Conservation (phyloP, 768 basidiomycete species). For the Thelephora ganbajun region DNA sequence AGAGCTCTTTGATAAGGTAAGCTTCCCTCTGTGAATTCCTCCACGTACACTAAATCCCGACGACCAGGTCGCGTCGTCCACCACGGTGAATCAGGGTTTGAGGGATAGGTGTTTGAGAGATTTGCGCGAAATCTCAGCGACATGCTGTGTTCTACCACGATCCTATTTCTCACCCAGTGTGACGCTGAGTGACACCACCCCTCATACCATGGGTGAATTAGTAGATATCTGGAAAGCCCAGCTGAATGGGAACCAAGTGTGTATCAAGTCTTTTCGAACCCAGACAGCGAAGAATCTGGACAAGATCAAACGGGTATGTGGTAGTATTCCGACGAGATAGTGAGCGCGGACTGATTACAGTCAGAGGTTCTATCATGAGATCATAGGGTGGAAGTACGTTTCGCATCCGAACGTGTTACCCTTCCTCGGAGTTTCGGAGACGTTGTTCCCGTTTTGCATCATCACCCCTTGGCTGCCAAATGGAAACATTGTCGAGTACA, state of each 20-base stretch:
- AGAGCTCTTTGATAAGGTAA: too few species aligned
- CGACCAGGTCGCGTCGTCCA: too few species aligned
- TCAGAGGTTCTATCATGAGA: conserved; percentile 6
- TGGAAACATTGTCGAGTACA: conserved; percentile 6
- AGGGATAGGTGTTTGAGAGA: not conserved
- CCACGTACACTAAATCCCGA: too few species aligned
- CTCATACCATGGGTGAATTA: not conserved
- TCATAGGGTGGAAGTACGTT: too few species aligned
- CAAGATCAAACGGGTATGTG: too few species aligned
- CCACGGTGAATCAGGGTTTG: too few species aligned
- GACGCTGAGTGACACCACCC: too few species aligned
- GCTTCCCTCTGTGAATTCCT: too few species aligned
- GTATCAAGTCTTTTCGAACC: not conserved
- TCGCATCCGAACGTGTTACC: too few species aligned
- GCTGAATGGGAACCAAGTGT: not conserved
- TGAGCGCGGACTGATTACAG: not conserved
- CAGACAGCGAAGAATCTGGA: not conserved
- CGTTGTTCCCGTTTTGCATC: too few species aligned
- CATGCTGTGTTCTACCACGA: not conserved
- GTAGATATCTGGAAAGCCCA: not conserved
- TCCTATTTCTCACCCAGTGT: not conserved
- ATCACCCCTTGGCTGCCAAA: conserved; percentile 7
- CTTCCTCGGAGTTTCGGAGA: too few species aligned
- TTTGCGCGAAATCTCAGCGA: not conserved
- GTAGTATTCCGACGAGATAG: too few species aligned